Evolutionary conservation across 768 basidiomycete species (phyloP).

Genomic region (Cantharellus anzutake): DNA sequence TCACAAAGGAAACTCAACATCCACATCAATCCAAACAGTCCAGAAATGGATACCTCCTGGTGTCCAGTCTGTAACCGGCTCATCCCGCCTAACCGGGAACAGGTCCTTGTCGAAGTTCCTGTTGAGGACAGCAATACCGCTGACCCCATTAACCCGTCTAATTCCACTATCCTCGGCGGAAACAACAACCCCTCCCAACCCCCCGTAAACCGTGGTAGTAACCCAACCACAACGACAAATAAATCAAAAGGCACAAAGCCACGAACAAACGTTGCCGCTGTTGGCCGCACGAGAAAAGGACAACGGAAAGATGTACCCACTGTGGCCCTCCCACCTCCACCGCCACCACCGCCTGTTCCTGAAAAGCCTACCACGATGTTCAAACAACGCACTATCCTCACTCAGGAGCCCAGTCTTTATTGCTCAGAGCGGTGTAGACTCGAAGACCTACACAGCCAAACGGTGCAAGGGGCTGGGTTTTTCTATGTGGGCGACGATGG

Average conservation of each 20-base stretch:
- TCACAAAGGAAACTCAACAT: too few species aligned
- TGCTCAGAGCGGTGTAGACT: slow-evolving; percentile 63
- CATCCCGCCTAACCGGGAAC: slow-evolving; percentile 59
- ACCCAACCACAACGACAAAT: slow-evolving; percentile 1
- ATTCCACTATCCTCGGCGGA: neutral
- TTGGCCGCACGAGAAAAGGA: neutral
- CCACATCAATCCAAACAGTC: too few species aligned
- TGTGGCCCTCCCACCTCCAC: neutral
- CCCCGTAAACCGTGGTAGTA: slow-evolving; percentile 9
- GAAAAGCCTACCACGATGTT: slow-evolving; percentile 13
- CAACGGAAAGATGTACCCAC: neutral
- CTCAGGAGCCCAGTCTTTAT: slow-evolving; percentile 63
- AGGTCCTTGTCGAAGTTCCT: slow-evolving; percentile 23
- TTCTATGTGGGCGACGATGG: too few species aligned
- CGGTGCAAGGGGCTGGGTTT: too few species aligned
- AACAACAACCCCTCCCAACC: slow-evolving; percentile 9
- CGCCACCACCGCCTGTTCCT: neutral
- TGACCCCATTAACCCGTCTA: neutral
- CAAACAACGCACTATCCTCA: slow-evolving; percentile 47
- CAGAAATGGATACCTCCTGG: slow-evolving; percentile 39
- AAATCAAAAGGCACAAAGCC: slow-evolving; percentile 1
- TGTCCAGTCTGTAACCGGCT: slow-evolving; percentile 64
- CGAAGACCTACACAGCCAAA: slow-evolving; percentile 24
- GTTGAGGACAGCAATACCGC: neutral
- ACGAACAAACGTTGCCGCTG: neutral